Base-by-base conservation (phyloP, 495 filamentous ascomycete genomes). In the Melanomma pulvis-pyrius region DNA sequence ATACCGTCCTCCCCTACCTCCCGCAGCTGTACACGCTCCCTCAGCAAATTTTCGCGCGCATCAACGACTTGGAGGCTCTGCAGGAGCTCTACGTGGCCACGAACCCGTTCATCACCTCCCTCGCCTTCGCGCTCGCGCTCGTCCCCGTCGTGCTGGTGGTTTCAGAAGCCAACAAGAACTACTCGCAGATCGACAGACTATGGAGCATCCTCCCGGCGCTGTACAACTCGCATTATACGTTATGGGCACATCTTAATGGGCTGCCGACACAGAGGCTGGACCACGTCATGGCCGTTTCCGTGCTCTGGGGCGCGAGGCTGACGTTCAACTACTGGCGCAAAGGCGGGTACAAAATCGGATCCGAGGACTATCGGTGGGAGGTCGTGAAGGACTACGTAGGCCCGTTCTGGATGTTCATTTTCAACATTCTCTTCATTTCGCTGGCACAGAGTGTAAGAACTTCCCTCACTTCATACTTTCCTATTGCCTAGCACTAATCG, bases 311-410 rank as follows among this genome's bases (percentile, higher is more conserved):
- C 74, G 90, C 93, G 54, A 89, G 96, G 41, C 79, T 99, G 73
- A 96, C 94, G 1, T 97, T 83, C 84, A 99, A 99, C 78, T 99
- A 96, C 76, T 97, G 90, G 90, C 89, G 96, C 54, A 96, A 91
- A 76, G 96, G 96, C 21, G 96, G 96, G 19, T 99, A 98, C 75
- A 77, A 79, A 25, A 82, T 91, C 62, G 93, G 94, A 29, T 87
- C 86, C 12, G 93, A 99, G 76, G 96, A 99, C 77, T 99, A 99
- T 75, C 85, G 96, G 74, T 97, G 93, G 93, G 65, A 78, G 46
- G 79, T 87, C 19, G 67, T 88, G 36, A 80, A 79, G 58, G 72
- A 80, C 21, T 75, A 81, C 46, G 77, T 84, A 36, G 82, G 79
- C 65, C 77, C 77, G 2, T 77, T 80, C 26, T 70, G 87, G 15